A percentile compares a stretch with the other conserved stretches of the same genome.
Conservation (phyloP, 2,329 filamentous ascomycete genomes). For the Cytospora piceae region DNA sequence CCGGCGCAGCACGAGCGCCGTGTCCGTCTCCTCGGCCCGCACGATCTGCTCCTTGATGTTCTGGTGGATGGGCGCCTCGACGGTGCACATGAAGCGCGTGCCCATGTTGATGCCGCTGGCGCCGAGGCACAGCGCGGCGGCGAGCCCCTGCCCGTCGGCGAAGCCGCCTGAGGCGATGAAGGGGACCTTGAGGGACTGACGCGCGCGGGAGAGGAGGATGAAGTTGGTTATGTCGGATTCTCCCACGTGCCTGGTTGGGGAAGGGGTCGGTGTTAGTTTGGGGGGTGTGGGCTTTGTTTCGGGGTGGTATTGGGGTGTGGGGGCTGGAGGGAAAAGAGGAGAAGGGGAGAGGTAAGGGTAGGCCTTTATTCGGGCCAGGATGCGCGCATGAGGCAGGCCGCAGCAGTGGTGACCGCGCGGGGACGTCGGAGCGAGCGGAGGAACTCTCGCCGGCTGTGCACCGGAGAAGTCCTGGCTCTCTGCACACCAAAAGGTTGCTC, state of each 20-base stretch:
- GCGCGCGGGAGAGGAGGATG: conserved; percentile 81
- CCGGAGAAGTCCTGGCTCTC: not conserved
- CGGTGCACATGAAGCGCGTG: conserved; percentile 94
- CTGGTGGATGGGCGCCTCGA: conserved; percentile 87
- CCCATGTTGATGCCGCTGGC: conserved; percentile 98
- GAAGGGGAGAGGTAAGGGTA: not conserved
- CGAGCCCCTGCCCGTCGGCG: conserved; percentile 89
- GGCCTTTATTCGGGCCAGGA: not conserved
- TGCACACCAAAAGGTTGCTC: conserved; percentile 1
- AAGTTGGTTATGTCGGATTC: conserved; percentile 90
- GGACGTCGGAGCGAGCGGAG: not conserved
- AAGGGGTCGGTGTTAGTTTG: not conserved
- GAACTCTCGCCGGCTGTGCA: not conserved
- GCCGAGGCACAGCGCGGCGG: conserved; percentile 85
- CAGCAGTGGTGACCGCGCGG: not conserved
- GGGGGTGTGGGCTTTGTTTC: not conserved
- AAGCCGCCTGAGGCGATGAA: conserved; percentile 98
- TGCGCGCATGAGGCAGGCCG: conserved; percentile 9
- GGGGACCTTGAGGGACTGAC: conserved; percentile 81
- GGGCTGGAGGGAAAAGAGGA: not conserved
- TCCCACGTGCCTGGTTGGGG: conserved; percentile 65
- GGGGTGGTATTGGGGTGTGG: not conserved
- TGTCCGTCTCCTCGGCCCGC: conserved; percentile 85
- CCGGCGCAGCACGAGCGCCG: conserved; percentile 80
- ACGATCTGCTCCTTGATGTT: conserved; percentile 97